phyloP scores from a whole-genome alignment of 306 rosid genomes.

The Betula pendula region DNA sequence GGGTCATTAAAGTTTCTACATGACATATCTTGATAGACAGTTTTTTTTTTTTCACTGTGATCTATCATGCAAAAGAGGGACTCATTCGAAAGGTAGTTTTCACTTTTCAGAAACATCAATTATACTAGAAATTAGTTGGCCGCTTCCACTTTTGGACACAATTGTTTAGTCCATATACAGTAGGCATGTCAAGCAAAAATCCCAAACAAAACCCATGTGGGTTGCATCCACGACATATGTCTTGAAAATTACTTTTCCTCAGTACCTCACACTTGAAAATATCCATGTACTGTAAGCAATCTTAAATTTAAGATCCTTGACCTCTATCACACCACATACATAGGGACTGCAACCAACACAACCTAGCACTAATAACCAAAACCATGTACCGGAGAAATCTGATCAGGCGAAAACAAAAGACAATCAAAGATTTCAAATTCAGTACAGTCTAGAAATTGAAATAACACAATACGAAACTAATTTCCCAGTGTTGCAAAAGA shows the following conservation, averaged over 20 bases:
- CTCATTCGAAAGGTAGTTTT: too few species aligned
- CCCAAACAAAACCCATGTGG: background rate
- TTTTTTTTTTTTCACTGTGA: too few species aligned
- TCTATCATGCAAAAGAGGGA: too few species aligned
- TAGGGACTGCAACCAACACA: background rate
- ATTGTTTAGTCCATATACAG: background rate
- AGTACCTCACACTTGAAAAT: background rate
- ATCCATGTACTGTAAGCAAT: background rate
- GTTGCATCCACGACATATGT: background rate
- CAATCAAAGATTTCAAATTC: background rate
- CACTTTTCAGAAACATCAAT: too few species aligned
- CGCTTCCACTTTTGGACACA: background rate
- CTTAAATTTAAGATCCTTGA: background rate
- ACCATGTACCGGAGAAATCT: background rate
- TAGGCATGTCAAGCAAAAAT: background rate
- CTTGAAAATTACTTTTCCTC: background rate
- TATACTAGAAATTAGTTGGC: background rate
- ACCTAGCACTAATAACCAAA: background rate
- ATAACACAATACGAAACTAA: background rate
- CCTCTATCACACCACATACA: background rate
- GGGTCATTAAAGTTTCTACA: too few species aligned
- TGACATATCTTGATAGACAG: too few species aligned
- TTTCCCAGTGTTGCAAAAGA: background rate
- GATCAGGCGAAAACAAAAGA: constrained; percentile 2
- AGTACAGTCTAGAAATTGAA: background rate